These are phyloP conservation scores for Tilletiaria anomala DNA, from an alignment of 1,284 basidiomycete species.

Conservation along the genomic window DNA sequence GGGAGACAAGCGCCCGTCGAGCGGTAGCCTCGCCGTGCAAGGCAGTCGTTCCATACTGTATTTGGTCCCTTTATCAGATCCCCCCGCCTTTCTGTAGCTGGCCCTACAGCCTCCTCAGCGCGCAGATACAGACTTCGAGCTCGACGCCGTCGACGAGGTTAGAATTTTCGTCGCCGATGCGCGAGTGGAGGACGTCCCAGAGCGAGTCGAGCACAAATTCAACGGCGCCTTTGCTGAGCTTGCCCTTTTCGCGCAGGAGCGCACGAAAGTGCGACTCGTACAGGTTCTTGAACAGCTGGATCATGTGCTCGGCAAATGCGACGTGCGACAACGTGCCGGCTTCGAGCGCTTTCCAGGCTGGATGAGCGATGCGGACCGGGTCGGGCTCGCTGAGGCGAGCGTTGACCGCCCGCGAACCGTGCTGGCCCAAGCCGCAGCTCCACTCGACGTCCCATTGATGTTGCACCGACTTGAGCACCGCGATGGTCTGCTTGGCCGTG, in stretches of 20 bases:
- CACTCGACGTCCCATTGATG: slow-evolving; percentile 40
- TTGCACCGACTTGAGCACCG: slow-evolving; percentile 37
- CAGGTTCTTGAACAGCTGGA: slow-evolving; percentile 40
- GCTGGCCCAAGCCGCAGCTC: slow-evolving; percentile 29
- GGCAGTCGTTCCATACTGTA: background rate
- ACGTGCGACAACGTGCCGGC: slow-evolving; percentile 37
- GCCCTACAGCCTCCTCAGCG: slow-evolving; percentile 23
- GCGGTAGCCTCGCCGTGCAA: background rate
- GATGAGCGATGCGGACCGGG: slow-evolving; percentile 36
- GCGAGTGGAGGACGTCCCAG: slow-evolving; percentile 37
- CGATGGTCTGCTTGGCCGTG: slow-evolving; percentile 36
- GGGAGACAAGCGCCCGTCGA: background rate
- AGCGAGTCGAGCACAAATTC: slow-evolving; percentile 40
- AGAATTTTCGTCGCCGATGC: slow-evolving; percentile 10
- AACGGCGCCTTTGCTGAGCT: slow-evolving; percentile 37
- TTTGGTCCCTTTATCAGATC: too few species aligned
- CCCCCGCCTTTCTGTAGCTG: too few species aligned
- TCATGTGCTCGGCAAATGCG: slow-evolving; percentile 39
- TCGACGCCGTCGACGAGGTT: slow-evolving; percentile 31
- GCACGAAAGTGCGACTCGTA: slow-evolving; percentile 40
- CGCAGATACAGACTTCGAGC: slow-evolving; percentile 38
- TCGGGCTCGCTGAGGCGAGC: slow-evolving; percentile 15
- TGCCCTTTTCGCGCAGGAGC: slow-evolving; percentile 37
- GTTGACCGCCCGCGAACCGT: background rate
- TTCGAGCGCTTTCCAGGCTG: slow-evolving; percentile 39